These are phyloP conservation scores for Bretschneidera sinensis DNA, from an alignment of 345 rosid genomes.

Conservation along the genomic window DNA sequence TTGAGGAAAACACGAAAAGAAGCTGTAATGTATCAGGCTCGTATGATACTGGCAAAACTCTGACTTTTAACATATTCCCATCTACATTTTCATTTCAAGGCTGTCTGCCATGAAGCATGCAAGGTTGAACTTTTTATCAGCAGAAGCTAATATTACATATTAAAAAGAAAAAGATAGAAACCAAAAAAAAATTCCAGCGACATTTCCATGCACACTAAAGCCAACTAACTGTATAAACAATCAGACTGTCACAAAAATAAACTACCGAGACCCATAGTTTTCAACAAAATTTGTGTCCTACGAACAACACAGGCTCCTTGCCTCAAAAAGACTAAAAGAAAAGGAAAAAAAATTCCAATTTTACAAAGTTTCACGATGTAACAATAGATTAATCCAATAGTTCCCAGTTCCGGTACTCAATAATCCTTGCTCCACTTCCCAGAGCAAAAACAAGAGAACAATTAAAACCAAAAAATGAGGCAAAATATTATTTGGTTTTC, in stretches of 20 bases:
- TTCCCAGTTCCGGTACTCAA: slow-evolving; percentile 28
- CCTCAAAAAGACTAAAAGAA: slow-evolving; percentile 17
- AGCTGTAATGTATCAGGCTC: too few relatives aligned
- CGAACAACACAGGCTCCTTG: slow-evolving; percentile 17
- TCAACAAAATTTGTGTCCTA: slow-evolving; percentile 30
- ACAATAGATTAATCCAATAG: slow-evolving; percentile 27
- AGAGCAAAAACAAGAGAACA: slow-evolving; percentile 29
- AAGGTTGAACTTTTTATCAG: too few relatives aligned
- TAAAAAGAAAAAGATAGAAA: too few relatives aligned
- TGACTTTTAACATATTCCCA: too few relatives aligned
- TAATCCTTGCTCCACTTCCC: slow-evolving; percentile 39
- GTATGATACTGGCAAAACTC: too few relatives aligned
- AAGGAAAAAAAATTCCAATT: slow-evolving; percentile 20
- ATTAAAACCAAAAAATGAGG: slow-evolving; percentile 12
- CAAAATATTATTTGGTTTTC: slow-evolving; percentile 37
- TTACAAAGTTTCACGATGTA: slow-evolving; percentile 28
- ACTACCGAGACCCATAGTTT: slow-evolving; percentile 19
- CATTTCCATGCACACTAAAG: too few relatives aligned
- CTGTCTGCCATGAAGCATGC: too few relatives aligned
- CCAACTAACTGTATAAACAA: too few relatives aligned
- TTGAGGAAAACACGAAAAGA: too few relatives aligned
- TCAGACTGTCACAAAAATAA: slow-evolving; percentile 5
- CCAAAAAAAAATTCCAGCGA: too few relatives aligned
- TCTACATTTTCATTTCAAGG: too few relatives aligned
- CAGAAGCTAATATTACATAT: too few relatives aligned